Evolutionary conservation across 2,329 filamentous ascomycete genomes (phyloP), one percentile per base, ranked within the genome.

Genomic region (Botrytis porri): DNA sequence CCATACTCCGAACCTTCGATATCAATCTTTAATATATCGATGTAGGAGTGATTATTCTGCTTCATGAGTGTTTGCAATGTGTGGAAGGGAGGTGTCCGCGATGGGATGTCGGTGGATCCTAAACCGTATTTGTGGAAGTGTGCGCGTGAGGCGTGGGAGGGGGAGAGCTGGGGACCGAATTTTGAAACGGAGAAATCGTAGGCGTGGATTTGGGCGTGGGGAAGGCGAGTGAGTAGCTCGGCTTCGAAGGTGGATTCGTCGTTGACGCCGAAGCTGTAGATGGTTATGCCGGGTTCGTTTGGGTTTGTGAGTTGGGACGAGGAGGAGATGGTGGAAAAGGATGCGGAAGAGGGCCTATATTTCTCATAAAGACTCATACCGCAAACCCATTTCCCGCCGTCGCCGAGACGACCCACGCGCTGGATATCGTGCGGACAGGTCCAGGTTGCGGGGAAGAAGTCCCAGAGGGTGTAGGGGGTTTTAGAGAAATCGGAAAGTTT

Each of bases 311-410:
- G 10, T n/a, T 39, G n/a, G 7, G 20, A 6, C 14, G 3, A 8
- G 12, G 7, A 10, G 12, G 61, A 29, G 61, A 10, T 29, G 39
- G 39, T 6, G 25, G 59, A 39, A 41, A 9, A 20, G 8, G 43
- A 45, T 45, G 43, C 9, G 8, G 37, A 39, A 22, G 43, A 45
- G 3, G 61, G 4, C 25, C 70, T 72, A 63, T 77, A 75, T 20
- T 76, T 75, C 74, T 82, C 81, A 73, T 81, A 82, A n/a, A 78
- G 75, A 10, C 79, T 80, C 81, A 83, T 82, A 54, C 83, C 83
- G 76, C 83, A 84, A 22, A 84, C 80, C 81, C 82, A 83, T 75
- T 84, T 84, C 35, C 83, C 83, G n/a, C 83, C 83, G 57, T 84
- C 82, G 43, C 83, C 83, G 8, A 83, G 75, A 7, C 79, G 77